Base-by-base conservation (phyloP, 176 grass and related monocot genomes). In the Lolium multiflorum region DNA sequence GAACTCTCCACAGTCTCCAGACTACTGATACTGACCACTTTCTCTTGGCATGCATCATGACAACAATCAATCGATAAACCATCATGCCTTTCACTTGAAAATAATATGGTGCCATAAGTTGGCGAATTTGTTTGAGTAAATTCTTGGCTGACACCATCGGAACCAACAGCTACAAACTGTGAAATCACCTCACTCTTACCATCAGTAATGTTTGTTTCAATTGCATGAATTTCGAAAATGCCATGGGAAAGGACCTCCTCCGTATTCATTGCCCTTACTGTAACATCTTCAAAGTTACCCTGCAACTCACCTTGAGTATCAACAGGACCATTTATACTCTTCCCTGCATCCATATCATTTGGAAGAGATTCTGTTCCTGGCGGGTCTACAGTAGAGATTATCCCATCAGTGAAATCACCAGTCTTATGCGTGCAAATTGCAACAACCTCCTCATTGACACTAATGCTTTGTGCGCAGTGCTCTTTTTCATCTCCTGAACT, bases 371-470 rank as follows among this genome's bases (percentile, higher is more conserved):
- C 74, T 58, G 83, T 77, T 49, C 71, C 84, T 78, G 46, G 17
- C 17, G 72, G 83, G 63, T 71, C 75, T 38, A 50, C 46, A 20
- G 74, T 79, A 78, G 82, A 74, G 22, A 44, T 82, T 71, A 56
- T 52, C 35, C 13, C 66, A 44, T 74, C 55, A 82, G 77, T 68
- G 28, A 77, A 55, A 38, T 87, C 81, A 81, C 75, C 47, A 71
- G 21, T 81, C 60, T 88, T 89, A 67, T 22, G 28, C 10, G 41
- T 55, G 68, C 75, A 76, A 66, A 91, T 85, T 74, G 83, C 88
- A 86, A 88, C 62, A 51, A 87, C 51, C 71, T 95, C 91, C 85
- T 95, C 49, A 25, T 51, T 28, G 17, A 83, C 83, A 66, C 17
- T 64, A 75, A 78, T 88, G 68, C 73, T 71, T 80, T 86, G 78